Evolutionary conservation across 495 filamentous ascomycete genomes (phyloP).

Genomic region (Letharia columbiana): DNA sequence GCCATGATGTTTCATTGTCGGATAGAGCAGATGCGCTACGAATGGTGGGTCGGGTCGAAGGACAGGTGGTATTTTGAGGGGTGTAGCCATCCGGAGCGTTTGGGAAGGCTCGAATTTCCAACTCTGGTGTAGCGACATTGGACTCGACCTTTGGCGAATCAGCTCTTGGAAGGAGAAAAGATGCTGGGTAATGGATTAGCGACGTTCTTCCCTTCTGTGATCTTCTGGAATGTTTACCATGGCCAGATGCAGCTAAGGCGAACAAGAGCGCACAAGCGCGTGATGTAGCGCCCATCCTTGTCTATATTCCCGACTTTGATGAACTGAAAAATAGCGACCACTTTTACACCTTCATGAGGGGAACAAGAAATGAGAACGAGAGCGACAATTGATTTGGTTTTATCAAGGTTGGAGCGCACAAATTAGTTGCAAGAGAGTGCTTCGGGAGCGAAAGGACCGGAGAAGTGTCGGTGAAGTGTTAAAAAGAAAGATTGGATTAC

Average conservation of each 20-base stretch:
- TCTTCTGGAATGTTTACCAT: constrained; percentile 1
- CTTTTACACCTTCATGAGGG: neutral
- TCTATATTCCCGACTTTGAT: neutral
- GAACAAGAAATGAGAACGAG: neutral
- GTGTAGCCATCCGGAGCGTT: constrained; percentile 43
- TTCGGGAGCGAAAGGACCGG: neutral
- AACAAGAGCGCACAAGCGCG: neutral
- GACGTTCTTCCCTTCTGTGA: neutral
- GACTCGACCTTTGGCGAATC: neutral
- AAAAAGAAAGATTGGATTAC: neutral
- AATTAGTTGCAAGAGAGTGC: neutral
- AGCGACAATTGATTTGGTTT: too few species aligned
- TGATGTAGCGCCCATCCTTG: neutral
- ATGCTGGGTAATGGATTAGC: constrained; percentile 5
- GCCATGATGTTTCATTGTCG: constrained; percentile 60
- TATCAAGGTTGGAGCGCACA: neutral
- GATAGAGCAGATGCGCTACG: constrained; percentile 52
- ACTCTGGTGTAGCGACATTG: neutral
- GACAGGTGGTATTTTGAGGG: constrained; percentile 36
- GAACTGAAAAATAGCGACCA: neutral
- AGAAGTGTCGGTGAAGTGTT: neutral
- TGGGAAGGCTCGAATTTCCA: constrained; percentile 31
- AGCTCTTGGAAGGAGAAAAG: neutral
- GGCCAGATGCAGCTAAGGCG: constrained; percentile 1
- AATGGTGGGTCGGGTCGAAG: constrained; percentile 40